Evolutionary conservation across 1,284 basidiomycete species (phyloP), one percentile per base, ranked within the genome.

Genomic region (Heliocybe sulcata): DNA sequence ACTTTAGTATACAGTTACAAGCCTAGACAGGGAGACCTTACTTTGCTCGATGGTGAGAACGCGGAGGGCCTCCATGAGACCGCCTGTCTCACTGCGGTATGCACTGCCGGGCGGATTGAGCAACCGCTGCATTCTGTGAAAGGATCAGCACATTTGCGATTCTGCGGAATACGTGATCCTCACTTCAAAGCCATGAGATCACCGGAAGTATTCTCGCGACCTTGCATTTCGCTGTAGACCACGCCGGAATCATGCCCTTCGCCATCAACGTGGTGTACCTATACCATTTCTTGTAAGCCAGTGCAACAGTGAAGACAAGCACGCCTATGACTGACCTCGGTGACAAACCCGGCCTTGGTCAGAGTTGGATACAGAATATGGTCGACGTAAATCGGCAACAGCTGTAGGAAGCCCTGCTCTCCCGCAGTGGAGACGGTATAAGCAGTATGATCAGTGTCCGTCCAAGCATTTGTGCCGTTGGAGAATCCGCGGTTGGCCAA

Each of bases 341-440:
- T 99, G 12, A 91, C 79, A 63, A 94, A 98, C 48, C 93, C 92
- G 53, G 90, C 84, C 59, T 93, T 82, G 6, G 93, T 95, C 58
- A 99, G 84, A 0, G 95, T 98, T 2, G 97, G 95, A 70, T 97
- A 96, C 51, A 99, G 82, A 59, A 99, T 92, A 68, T 99, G 97
- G 70, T 99, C 97, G 42, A 99, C 78, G 68, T 94, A 99, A 60
- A 99, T 88, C 2, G 96, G 96, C 20, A 99, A 77, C 58, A 99
- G 82, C 63, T 95, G 90, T 42, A 99, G 76, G 68, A 99, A 98
- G 9, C 97, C 97, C 65, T 97, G 92, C 57, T 90, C 87, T 57
- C 97, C 97, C 16, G 97, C 97, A 2, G 96, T 99, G n/a, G 92
- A 91, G 59, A 97, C 88, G 1, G 96, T 99, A 70, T 98, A 99